phyloP scores from a whole-genome alignment of 2,329 filamentous ascomycete genomes.

The Alternaria solani region DNA sequence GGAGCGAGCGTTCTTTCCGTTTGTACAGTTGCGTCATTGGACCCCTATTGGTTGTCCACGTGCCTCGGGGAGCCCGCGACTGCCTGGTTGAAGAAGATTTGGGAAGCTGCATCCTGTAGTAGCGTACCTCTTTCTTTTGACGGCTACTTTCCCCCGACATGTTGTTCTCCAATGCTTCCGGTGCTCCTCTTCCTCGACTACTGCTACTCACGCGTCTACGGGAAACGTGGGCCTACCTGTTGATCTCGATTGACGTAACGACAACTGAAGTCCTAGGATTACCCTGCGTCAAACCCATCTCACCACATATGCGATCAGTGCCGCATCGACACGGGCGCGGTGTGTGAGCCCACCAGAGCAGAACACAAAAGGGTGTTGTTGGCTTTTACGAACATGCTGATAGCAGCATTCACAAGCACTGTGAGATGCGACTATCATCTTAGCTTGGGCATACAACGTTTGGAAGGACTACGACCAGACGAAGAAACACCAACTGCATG shows the following conservation, averaged over 20 bases:
- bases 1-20: neutral
- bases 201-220: neutral
- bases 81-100: neutral
- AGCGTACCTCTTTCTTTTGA: neutral
- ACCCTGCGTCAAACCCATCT: neutral
- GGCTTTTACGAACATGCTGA: neutral
- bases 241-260: neutral
- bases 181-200: constrained; percentile 1
- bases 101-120: neutral
- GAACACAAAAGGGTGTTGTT: neutral
- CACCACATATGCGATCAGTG: neutral
- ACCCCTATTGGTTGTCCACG: neutral
- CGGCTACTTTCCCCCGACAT: neutral
- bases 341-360: neutral
- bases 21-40: neutral
- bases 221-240: neutral
- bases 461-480: neutral
- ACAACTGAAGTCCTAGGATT: neutral
- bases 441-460: neutral
- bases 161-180: neutral
- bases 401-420: neutral
- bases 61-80: neutral
- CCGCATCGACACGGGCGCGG: neutral
- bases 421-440: neutral
- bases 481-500: neutral